These are phyloP conservation scores for Scutellaria barbata DNA, from an alignment of 257 asterid species.

Conservation along the genomic window DNA sequence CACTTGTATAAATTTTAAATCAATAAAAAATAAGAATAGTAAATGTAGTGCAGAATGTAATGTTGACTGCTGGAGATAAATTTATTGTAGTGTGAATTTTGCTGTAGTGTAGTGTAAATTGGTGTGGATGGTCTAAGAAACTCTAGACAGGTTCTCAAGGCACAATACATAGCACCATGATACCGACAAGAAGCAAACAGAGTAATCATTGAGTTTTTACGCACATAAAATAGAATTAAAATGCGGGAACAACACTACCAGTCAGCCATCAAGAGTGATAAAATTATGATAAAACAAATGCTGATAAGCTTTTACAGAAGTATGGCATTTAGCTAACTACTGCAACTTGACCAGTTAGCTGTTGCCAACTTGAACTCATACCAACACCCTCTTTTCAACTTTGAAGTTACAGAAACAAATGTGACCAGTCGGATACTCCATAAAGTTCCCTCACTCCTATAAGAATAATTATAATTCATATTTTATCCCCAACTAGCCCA, in stretches of 20 bases:
- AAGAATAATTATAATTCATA: background rate
- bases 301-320: too few relatives aligned
- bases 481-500: background rate
- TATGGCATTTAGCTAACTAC: slow-evolving; percentile 8
- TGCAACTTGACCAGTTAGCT: slow-evolving; percentile 8
- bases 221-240: background rate
- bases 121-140: too few relatives aligned
- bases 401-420: slow-evolving; percentile 26
- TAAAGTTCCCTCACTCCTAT: background rate
- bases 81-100: too few relatives aligned
- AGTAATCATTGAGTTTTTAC: background rate
- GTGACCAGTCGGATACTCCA: slow-evolving; percentile 11
- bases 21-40: too few relatives aligned
- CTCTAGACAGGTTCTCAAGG: background rate
- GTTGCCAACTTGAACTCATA: slow-evolving; percentile 1
- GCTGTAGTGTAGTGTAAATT: too few relatives aligned
- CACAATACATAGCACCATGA: slow-evolving; percentile 9
- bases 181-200: slow-evolving; percentile 12
- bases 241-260: background rate
- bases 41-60: too few relatives aligned
- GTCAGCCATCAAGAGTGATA: too few relatives aligned
- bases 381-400: slow-evolving; percentile 12
- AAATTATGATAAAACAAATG: too few relatives aligned
- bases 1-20: too few relatives aligned
- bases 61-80: too few relatives aligned